phyloP scores from a whole-genome alignment of 495 filamentous ascomycete genomes.

The Aspergillus avenaceus region DNA sequence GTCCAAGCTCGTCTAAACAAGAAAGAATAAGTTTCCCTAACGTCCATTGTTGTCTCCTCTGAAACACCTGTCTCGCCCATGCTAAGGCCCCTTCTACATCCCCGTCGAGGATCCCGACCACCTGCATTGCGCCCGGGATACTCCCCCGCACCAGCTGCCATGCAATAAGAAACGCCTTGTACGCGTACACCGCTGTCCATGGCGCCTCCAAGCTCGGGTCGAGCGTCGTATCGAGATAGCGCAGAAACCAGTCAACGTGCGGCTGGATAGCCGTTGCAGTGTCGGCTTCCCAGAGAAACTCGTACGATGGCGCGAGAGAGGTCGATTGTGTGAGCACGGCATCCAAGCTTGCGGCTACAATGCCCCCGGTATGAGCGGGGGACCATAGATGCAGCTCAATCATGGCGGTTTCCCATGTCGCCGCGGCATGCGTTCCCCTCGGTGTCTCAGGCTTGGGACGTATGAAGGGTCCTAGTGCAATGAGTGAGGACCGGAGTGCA shows the following conservation, averaged over 20 bases:
- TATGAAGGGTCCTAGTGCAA: conserved; percentile 25
- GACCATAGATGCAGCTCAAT: conserved; percentile 36
- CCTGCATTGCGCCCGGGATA: conserved; percentile 24
- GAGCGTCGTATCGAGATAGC: conserved; percentile 24
- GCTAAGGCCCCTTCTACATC: conserved; percentile 23
- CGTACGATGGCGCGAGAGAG: conserved; percentile 19
- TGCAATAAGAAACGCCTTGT: conserved; percentile 35
- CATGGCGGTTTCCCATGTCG: conserved; percentile 37
- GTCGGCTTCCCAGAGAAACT: conserved; percentile 22
- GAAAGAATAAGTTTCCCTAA: conserved; percentile 25
- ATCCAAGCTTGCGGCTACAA: conserved; percentile 28
- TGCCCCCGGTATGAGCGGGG: conserved; percentile 30
- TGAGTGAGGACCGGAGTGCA: conserved; percentile 26
- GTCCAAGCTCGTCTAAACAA: conserved; percentile 25
- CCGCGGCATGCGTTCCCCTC: conserved; percentile 9
- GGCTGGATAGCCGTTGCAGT: conserved; percentile 24
- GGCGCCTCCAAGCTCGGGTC: conserved; percentile 21
- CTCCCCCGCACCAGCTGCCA: conserved; percentile 30
- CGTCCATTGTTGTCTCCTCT: conserved; percentile 20
- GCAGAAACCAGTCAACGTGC: conserved; percentile 35
- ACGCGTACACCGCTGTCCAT: conserved; percentile 33
- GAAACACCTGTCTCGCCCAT: conserved; percentile 30
- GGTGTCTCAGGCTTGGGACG: conserved; percentile 6
- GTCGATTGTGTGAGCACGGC: conserved; percentile 25
- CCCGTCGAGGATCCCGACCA: conserved; percentile 23